Conservation (phyloP, 176 grass and related monocot genomes). For the Oryza meridionalis region DNA sequence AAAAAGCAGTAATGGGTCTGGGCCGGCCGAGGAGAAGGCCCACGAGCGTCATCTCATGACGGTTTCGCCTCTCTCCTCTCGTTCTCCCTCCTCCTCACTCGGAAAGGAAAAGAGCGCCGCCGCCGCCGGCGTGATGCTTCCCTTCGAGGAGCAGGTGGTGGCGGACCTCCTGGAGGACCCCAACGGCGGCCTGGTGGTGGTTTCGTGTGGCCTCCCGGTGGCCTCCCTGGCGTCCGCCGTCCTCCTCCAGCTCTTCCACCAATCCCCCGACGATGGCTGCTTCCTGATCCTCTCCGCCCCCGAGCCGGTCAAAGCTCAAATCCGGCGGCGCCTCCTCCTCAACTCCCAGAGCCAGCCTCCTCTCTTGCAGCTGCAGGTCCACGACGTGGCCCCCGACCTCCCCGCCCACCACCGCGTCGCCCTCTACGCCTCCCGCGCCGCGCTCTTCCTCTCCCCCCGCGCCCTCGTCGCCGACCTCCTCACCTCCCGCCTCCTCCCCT, state of each 20-base stretch:
- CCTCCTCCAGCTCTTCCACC: constrained; percentile 65
- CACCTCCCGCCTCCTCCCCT: constrained; percentile 71
- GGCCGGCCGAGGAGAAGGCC: background rate
- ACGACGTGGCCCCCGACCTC: constrained; percentile 66
- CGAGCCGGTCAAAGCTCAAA: constrained; percentile 60
- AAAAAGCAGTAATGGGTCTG: background rate
- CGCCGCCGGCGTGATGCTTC: constrained; percentile 42
- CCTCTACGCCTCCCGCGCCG: constrained; percentile 67
- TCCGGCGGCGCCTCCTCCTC: constrained; percentile 60
- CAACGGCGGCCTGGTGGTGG: constrained; percentile 78
- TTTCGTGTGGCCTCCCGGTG: constrained; percentile 73
- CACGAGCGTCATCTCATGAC: background rate
- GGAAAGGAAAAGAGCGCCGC: background rate
- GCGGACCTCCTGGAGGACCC: constrained; percentile 78
- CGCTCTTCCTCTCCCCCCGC: constrained; percentile 79
- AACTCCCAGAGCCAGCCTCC: background rate
- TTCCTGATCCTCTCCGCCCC: constrained; percentile 80
- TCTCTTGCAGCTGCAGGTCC: constrained; percentile 27
- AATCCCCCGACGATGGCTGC: constrained; percentile 42
- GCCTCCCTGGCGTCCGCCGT: constrained; percentile 66
- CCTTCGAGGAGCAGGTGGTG: constrained; percentile 79
- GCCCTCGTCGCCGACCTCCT: constrained; percentile 87
- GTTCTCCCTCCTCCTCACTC: no score
- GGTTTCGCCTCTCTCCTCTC: no score
- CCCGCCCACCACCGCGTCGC: constrained; percentile 66